Evolutionary conservation across 148 eudicot species (phyloP), one percentile per base, ranked within the genome.

Genomic region (Vaccinium darrowii): DNA sequence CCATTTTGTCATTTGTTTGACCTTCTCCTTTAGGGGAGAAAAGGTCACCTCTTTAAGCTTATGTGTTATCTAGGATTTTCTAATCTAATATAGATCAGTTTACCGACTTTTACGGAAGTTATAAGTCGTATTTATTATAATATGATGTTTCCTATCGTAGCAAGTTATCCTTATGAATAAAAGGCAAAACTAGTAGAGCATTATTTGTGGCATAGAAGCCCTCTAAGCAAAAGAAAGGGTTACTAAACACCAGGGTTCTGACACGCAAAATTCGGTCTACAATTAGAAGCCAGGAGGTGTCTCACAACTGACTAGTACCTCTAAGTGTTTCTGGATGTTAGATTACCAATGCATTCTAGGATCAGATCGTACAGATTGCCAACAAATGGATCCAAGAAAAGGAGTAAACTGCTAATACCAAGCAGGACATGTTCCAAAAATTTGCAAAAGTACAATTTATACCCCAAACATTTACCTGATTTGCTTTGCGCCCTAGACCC

Each of bases 401-500:
- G 30, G 30, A 80, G 43, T 80, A 80, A 65, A 65, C 13, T 36
- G 18, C 36, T 62, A 73, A 23, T 50, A 49, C 1, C 21, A 25
- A 58, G 73, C 81, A 43, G 19, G 21, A 14, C 7, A 71, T 15
- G 33, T 72, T 8, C 23, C 0, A n/a, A 50, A 74, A n/a, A 33
- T 33, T 33, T 25, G 81, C 56, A 56, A 54, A 39, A 33, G 33
- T 19, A 25, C 27, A 60, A 75, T 16, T 76, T 39, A 10, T 60
- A 58, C 27, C 16, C 52, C 51, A 53, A 81, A 63, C 13, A 53
- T 83, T 10, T 90, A 94, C 98, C 94, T 94, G 95, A 88, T 92
- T 93, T 12, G 98, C 96, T 91, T 91, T 95, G 79, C 96, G 94
- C 53, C 98, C 98, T 60, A 95, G 91, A 54, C 98, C 98, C 98